Conservation (phyloP, 2,329 filamentous ascomycete genomes). For the Alternaria sp. region DNA sequence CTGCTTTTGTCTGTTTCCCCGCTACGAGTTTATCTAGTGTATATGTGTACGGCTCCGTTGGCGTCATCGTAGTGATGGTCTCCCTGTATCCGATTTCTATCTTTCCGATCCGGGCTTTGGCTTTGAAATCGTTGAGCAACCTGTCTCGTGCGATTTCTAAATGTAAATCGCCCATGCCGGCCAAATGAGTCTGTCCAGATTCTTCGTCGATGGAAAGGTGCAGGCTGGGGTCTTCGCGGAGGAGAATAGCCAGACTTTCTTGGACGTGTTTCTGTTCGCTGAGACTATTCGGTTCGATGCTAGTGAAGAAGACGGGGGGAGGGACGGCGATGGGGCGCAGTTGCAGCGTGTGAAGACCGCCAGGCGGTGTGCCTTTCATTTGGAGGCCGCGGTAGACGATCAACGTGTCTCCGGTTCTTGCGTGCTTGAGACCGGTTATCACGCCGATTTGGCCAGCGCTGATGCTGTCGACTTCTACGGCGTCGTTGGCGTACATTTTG, state of each 20-base stretch:
- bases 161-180: conserved; percentile 96
- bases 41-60: conserved; percentile 63
- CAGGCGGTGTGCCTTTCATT: conserved; percentile 67
- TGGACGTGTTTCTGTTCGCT: conserved; percentile 81
- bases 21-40: conserved; percentile 81
- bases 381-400: conserved; percentile 72
- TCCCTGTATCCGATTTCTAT: conserved; percentile 98
- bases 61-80: conserved; percentile 62
- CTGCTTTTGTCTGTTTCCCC: conserved; percentile 78
- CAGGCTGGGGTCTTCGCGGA: conserved; percentile 91
- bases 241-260: conserved; percentile 75
- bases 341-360: conserved; percentile 75
- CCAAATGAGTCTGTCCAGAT: conserved; percentile 89
- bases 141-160: conserved; percentile 91
- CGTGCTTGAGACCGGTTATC: conserved; percentile 84
- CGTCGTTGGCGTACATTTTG: conserved; percentile 88
- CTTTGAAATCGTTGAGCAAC: conserved; percentile 87
- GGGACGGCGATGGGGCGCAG: conserved; percentile 88
- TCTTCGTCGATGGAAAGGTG: conserved; percentile 85
- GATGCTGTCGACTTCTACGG: conserved; percentile 82
- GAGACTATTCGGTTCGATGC: conserved; percentile 80
- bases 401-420: conserved; percentile 92
- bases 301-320: conserved; percentile 95
- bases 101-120: conserved; percentile 80
- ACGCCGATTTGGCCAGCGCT: conserved; percentile 91